Percentiles rank a stretch among this genome's conserved stretches.
Evolutionary conservation across 441 rosid genomes (phyloP).

Genomic region (Adansonia grandidieri): DNA sequence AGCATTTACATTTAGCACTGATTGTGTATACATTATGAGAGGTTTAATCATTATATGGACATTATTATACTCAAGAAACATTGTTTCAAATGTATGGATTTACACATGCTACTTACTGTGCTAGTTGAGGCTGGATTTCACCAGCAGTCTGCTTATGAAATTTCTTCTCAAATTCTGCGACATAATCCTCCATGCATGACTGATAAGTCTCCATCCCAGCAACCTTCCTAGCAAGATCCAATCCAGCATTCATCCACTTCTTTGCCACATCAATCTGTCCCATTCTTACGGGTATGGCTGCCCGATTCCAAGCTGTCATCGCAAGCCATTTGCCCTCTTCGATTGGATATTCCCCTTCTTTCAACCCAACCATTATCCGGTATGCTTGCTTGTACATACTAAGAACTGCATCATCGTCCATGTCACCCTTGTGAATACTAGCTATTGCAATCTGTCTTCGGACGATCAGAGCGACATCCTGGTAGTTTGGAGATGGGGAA

Average conservation of each 20-base stretch:
- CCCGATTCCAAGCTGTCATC: constrained; percentile 92
- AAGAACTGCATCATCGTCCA: constrained; percentile 60
- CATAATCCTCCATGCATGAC: constrained; percentile 83
- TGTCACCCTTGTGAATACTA: constrained; percentile 72
- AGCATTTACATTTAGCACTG: neutral
- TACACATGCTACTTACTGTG: constrained; percentile 20
- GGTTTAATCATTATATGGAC: neutral
- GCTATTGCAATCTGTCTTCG: constrained; percentile 66
- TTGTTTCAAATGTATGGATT: neutral
- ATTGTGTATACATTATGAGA: neutral
- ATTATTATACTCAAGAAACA: neutral
- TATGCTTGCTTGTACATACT: constrained; percentile 80
- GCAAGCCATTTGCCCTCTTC: constrained; percentile 97
- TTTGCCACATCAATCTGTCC: constrained; percentile 71
- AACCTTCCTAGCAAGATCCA: constrained; percentile 72
- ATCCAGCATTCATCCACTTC: constrained; percentile 74
- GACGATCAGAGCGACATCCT: constrained; percentile 61
- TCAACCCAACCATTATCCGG: constrained; percentile 84
- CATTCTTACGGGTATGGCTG: constrained; percentile 69
- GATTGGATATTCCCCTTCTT: constrained; percentile 79
- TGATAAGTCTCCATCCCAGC: constrained; percentile 74
- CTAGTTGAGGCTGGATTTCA: constrained; percentile 26
- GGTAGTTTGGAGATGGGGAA: constrained; percentile 70
- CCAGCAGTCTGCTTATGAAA: constrained; percentile 30
- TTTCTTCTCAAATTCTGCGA: constrained; percentile 53